Evolutionary conservation across 2,329 filamentous ascomycete genomes (phyloP).

Genomic region (Epicoccum nigrum): DNA sequence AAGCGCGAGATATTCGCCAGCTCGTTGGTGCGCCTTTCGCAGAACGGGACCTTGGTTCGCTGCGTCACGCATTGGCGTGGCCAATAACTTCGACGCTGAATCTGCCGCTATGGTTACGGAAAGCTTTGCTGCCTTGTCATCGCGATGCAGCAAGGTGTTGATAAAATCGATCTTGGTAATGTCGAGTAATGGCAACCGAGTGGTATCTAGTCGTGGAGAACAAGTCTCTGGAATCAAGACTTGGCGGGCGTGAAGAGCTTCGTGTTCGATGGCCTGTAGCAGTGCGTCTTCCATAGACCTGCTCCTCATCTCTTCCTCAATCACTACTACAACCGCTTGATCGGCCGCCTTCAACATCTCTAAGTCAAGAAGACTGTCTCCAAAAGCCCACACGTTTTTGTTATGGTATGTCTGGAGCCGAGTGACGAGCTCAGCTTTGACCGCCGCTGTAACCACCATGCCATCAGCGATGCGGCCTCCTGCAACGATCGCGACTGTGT

Average conservation of each 20-base stretch:
- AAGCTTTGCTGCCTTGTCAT: conserved; percentile 58
- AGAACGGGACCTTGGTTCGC: conserved; percentile 53
- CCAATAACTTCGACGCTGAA: conserved; percentile 58
- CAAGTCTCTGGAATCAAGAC: conserved; percentile 52
- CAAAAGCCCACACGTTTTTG: conserved; percentile 61
- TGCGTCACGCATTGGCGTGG: conserved; percentile 61
- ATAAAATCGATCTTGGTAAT: conserved; percentile 23
- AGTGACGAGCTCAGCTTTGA: conserved; percentile 59
- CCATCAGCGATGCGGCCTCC: no score
- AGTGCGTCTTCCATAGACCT: not conserved
- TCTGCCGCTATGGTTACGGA: no score
- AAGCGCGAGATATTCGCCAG: conserved; percentile 61
- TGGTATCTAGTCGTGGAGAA: conserved; percentile 52
- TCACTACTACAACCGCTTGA: conserved; percentile 62
- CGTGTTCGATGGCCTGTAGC: not conserved
- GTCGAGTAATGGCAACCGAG: conserved; percentile 48
- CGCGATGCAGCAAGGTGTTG: conserved; percentile 4
- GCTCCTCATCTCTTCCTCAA: conserved; percentile 36
- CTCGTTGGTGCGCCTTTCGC: conserved; percentile 55
- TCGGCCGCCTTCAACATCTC: conserved; percentile 62
- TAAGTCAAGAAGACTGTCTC: conserved; percentile 65
- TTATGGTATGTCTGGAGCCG: conserved; percentile 48
- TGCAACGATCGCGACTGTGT: no score
- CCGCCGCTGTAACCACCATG: conserved; percentile 58
- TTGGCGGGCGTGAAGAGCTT: conserved; percentile 55